A percentile compares a stretch with the other conserved stretches of the same genome.
Conservation (phyloP, 257 asterid genomes). For the Euphrasia confusa region DNA sequence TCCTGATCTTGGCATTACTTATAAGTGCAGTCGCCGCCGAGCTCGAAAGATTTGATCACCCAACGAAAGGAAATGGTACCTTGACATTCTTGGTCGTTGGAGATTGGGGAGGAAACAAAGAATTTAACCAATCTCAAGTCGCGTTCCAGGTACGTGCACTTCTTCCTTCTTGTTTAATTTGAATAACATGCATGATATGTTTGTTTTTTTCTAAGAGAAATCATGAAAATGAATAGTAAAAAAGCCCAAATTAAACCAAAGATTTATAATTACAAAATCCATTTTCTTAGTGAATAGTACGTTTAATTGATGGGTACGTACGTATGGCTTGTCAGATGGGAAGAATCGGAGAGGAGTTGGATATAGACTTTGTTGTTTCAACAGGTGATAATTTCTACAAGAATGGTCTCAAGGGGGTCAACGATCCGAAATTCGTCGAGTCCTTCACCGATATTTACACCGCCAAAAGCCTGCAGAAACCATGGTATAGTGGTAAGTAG, state of each 20-base stretch:
- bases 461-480: constrained; percentile 71
- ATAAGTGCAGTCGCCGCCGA: neutral
- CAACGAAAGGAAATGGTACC: neutral
- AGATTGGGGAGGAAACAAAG: neutral
- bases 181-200: no score
- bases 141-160: neutral
- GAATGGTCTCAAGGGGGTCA: constrained; percentile 50
- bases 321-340: constrained; percentile 57
- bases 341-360: constrained; percentile 56
- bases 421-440: constrained; percentile 52
- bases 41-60: neutral
- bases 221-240: no score
- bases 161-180: no score
- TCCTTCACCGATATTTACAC: constrained; percentile 66
- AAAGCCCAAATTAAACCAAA: no score
- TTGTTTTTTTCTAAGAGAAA: no score
- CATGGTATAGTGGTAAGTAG: constrained; percentile 61
- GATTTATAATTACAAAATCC: no score
- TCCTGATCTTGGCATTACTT: neutral
- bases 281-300: no score
- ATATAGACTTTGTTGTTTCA: constrained; percentile 67
- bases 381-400: constrained; percentile 89
- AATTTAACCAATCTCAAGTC: neutral
- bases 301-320: no score
- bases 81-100: neutral